Conservation (phyloP, 441 rosid species). For the Croton setiger region DNA sequence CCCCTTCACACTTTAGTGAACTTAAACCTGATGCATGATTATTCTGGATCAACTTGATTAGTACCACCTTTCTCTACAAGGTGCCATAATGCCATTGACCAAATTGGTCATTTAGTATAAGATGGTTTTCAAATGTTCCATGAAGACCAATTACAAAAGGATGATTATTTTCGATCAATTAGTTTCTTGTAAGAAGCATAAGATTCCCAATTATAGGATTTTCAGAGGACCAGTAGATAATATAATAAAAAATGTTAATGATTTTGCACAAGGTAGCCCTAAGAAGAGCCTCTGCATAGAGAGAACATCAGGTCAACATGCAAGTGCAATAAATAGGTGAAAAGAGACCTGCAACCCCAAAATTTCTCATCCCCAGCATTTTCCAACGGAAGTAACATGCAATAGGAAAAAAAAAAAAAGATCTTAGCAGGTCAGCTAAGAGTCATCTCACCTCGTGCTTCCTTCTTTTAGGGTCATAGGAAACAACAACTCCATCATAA, state of each 20-base stretch:
- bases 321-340: not conserved
- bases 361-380: not conserved
- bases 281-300: conserved; percentile 4
- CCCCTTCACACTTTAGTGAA: no score
- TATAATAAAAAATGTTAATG: not conserved
- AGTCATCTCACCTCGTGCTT: conserved; percentile 55
- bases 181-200: not conserved
- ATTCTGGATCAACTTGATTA: no score
- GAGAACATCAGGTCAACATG: not conserved
- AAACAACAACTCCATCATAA: conserved; percentile 56
- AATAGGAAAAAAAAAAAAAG: not conserved
- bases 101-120: not conserved
- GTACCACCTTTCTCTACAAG: no score
- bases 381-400: not conserved
- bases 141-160: conserved; percentile 11
- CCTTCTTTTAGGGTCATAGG: conserved; percentile 38
- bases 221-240: not conserved
- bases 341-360: not conserved
- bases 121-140: not conserved
- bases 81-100: no score
- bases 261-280: conserved; percentile 10
- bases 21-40: no score
- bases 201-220: conserved; percentile 9
- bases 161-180: conserved; percentile 2
- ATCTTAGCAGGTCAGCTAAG: conserved; percentile 11